Conservation (phyloP, 2,329 filamentous ascomycete genomes). For the Beauveria sp. region DNA sequence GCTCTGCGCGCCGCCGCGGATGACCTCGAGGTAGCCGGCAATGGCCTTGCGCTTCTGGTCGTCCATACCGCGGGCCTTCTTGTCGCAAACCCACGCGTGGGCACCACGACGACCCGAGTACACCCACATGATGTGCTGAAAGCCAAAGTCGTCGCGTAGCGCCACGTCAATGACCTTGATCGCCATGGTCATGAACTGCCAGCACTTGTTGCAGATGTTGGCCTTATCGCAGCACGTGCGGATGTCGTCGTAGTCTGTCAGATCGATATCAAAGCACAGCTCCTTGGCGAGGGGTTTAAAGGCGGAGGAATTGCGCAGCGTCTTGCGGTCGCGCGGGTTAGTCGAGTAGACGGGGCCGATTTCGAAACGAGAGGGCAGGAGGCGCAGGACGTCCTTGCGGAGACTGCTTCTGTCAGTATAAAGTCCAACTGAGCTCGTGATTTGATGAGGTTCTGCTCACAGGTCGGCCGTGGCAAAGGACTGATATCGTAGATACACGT, state of each 20-base stretch:
- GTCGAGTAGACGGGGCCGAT: conserved; percentile 95
- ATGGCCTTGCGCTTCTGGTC: conserved; percentile 80
- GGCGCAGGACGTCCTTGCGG: conserved; percentile 80
- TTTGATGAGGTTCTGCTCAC: conserved; percentile 24
- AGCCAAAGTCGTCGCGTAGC: conserved; percentile 89
- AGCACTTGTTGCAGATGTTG: conserved; percentile 90
- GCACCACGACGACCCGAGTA: conserved; percentile 95
- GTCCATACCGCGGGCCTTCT: conserved; percentile 72
- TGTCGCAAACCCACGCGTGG: conserved; percentile 97
- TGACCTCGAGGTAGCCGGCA: conserved; percentile 79
- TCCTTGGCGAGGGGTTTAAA: conserved; percentile 90
- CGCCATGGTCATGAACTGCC: conserved; percentile 96
- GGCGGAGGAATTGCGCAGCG: conserved; percentile 66
- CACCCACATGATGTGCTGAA: conserved; percentile 95
- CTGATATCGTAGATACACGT: conserved; percentile 88
- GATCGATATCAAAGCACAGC: conserved; percentile 97
- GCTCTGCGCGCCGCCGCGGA: conserved; percentile 78
- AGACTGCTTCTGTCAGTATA: conserved; percentile 42
- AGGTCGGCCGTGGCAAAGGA: conserved; percentile 49
- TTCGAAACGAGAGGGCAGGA: conserved; percentile 91
- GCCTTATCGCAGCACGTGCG: conserved; percentile 91
- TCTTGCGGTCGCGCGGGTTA: conserved; percentile 90
- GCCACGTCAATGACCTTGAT: conserved; percentile 88
- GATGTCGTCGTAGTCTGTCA: conserved; percentile 97
- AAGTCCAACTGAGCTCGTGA: not conserved